phyloP scores from a whole-genome alignment of 495 filamentous ascomycete genomes.

The Aspergillus ellipticus region DNA sequence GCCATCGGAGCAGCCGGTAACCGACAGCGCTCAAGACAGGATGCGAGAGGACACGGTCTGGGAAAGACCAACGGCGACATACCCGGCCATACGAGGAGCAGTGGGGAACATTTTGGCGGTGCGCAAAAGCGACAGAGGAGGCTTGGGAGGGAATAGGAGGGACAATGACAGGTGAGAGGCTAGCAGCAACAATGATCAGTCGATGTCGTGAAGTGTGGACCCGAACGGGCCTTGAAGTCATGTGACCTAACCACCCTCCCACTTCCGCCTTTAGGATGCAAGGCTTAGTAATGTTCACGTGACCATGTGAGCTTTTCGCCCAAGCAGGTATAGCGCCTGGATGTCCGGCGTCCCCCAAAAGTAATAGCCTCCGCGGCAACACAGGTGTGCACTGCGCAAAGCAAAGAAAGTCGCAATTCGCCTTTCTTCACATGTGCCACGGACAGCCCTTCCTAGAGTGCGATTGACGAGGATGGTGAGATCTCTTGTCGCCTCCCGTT shows the following conservation, averaged over 20 bases:
- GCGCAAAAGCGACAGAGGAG: slow-evolving; percentile 25
- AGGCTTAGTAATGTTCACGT: slow-evolving; percentile 29
- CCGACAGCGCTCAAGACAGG: not conserved
- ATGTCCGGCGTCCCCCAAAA: slow-evolving; percentile 13
- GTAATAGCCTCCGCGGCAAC: slow-evolving; percentile 6
- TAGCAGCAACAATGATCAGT: slow-evolving; percentile 20
- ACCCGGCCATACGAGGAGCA: slow-evolving; percentile 46
- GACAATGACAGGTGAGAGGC: slow-evolving; percentile 23
- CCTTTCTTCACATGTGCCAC: not conserved
- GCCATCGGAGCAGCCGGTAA: slow-evolving; percentile 13
- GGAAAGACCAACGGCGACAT: slow-evolving; percentile 18
- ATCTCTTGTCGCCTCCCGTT: slow-evolving; percentile 11
- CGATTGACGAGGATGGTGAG: slow-evolving; percentile 29
- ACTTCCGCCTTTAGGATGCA: slow-evolving; percentile 30
- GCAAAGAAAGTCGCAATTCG: slow-evolving; percentile 5
- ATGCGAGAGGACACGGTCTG: not conserved
- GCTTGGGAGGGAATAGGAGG: slow-evolving; percentile 20
- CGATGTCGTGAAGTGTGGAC: slow-evolving; percentile 34
- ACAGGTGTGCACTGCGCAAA: slow-evolving; percentile 1
- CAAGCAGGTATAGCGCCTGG: slow-evolving; percentile 22
- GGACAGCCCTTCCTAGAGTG: not conserved
- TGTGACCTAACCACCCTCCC: slow-evolving; percentile 35
- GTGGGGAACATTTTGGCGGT: slow-evolving; percentile 48
- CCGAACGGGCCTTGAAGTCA: slow-evolving; percentile 25
- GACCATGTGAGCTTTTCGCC: slow-evolving; percentile 10